These are phyloP conservation scores for Pinus tabuliformis DNA, from an alignment of 75 land plant species.

Conservation along the genomic window DNA sequence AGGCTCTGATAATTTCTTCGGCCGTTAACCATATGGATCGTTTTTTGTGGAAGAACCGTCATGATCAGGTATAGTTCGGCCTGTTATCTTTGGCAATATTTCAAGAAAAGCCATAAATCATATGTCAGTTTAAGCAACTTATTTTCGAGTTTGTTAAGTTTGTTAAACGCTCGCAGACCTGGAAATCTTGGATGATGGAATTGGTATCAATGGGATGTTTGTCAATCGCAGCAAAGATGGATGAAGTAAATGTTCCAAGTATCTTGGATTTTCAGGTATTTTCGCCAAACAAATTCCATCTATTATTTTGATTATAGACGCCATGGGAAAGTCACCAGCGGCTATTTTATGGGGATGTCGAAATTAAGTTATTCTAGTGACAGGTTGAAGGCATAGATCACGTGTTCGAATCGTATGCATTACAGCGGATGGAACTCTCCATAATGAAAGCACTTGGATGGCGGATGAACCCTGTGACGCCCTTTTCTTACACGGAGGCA, in stretches of 20 bases:
- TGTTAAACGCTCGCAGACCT: conserved; percentile 24
- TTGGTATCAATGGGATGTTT: conserved; percentile 64
- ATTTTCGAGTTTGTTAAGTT: background rate
- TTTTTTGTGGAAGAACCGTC: conserved; percentile 36
- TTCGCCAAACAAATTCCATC: background rate
- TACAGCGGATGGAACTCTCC: conserved; percentile 60
- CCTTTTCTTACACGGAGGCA: conserved; percentile 54
- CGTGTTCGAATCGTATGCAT: conserved; percentile 40
- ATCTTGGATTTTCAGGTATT: conserved; percentile 58
- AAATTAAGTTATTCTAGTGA: background rate
- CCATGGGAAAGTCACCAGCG: background rate
- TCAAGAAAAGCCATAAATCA: background rate
- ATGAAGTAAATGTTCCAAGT: conserved; percentile 43
- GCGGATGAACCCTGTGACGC: conserved; percentile 49
- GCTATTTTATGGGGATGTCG: background rate
- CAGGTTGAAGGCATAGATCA: conserved; percentile 32
- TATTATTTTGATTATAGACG: background rate
- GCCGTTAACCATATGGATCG: conserved; percentile 74
- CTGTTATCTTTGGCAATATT: background rate
- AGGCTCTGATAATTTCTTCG: conserved; percentile 31
- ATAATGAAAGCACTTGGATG: conserved; percentile 56
- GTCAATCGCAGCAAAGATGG: conserved; percentile 72
- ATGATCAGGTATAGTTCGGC: conserved; percentile 16
- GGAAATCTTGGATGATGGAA: conserved; percentile 69
- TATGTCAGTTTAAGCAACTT: background rate